Base-by-base conservation (phyloP, 768 basidiomycete genomes). In the Auricularia heimuer region DNA sequence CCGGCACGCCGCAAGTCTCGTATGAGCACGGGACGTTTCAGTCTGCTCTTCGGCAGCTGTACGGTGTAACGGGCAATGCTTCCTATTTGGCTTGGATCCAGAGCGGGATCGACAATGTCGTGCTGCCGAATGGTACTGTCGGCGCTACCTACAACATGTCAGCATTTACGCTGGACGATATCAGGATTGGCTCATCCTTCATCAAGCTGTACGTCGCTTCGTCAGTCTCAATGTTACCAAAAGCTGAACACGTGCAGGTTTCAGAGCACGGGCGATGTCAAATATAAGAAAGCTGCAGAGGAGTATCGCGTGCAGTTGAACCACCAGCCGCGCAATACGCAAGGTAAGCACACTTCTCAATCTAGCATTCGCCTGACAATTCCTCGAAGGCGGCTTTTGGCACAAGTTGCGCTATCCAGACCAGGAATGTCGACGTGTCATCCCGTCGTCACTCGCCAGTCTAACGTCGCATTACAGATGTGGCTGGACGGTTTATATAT, bases 341-440 rank as follows among this genome's bases (percentile, higher is more conserved):
- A 80, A 69, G 80, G 80, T 7, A 78, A 79, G 65, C 80, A 80
- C 67, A 80, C 80, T 80, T 80, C 81, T 71, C 80, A 79, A 65
- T 68, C 75, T 80, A 67, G 72, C 74, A 7, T 78, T 81, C 65
- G 21, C 24, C 56, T 34, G 4, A 33, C 56, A 33, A 16, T 21
- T 10, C 8, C 56, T 4, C 14, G 11, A 21, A 60, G 56, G 56
- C 24, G 56, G 56, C 29, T 60, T 60, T 29, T 60, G 29, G 56
- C 56, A 60, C 56, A 35, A 35, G 29, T 18, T 35, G 18, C 34
- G 29, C 29, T 60, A 60, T 24, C 56, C 56, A 24, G 24, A 60
- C 56, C 56, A 42, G 39, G 39, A 8, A 7, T 8, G 39, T 14
- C 3, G 39, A 29, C 29, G 29, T 29, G 29, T 29, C 29, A 29